These are phyloP conservation scores for Magnusiomyces suaveolens DNA, from an alignment of 1,139 yeast species.

Conservation along the genomic window DNA sequence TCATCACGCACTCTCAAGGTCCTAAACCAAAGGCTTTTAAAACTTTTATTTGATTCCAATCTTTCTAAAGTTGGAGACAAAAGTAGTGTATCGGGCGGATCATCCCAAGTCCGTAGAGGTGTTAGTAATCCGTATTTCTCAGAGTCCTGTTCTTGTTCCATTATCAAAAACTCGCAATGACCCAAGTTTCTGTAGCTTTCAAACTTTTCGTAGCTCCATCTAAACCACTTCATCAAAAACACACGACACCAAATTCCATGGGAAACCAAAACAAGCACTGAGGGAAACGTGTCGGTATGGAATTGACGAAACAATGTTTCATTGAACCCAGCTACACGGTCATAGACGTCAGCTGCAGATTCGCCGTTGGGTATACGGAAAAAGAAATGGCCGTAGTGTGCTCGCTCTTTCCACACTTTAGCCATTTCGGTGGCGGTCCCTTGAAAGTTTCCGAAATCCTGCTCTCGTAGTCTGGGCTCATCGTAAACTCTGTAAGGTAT, in stretches of 20 bases:
- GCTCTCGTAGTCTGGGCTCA: constrained; percentile 87
- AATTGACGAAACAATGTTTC: constrained; percentile 79
- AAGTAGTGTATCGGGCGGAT: constrained; percentile 18
- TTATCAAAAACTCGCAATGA: constrained; percentile 70
- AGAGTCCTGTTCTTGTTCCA: constrained; percentile 44
- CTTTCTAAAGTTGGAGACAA: background rate
- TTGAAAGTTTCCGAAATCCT: constrained; percentile 90
- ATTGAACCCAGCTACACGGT: constrained; percentile 79
- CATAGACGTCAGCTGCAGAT: constrained; percentile 91
- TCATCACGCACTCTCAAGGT: constrained; percentile 9
- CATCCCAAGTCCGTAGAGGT: constrained; percentile 31
- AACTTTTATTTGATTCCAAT: background rate
- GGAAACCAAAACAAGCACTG: constrained; percentile 69
- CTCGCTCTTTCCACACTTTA: constrained; percentile 67
- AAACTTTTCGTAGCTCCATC: constrained; percentile 86
- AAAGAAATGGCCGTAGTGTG: constrained; percentile 85
- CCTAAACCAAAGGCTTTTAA: constrained; percentile 8
- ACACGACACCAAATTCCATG: constrained; percentile 94
- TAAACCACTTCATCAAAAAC: constrained; percentile 84
- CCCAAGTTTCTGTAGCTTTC: constrained; percentile 74
- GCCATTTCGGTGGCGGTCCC: constrained; percentile 65
- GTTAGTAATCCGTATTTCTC: constrained; percentile 28
- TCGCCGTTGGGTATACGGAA: constrained; percentile 89
- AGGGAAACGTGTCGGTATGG: constrained; percentile 54
- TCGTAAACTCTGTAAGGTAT: constrained; percentile 59